Evolutionary conservation across 148 eudicot genomes (phyloP), one percentile per base, ranked within the genome.

Genomic region (Linanthus parryae): DNA sequence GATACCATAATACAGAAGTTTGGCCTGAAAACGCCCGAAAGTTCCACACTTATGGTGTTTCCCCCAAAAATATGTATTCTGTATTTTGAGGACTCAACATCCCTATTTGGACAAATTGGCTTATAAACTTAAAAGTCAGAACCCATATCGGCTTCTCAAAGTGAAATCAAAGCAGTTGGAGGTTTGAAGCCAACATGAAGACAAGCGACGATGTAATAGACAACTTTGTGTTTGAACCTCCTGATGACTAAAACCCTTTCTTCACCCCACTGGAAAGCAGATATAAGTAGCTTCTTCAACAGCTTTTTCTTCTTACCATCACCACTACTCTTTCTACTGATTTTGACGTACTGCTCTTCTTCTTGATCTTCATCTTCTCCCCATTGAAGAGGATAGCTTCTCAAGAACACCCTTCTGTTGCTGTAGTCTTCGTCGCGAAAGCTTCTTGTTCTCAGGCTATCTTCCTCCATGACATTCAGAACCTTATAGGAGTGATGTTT

Each of bases 381-480:
- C 61, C 72, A 63, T 7, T 62, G 58, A 25, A 75, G 76, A 3
- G 80, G 80, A 48, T 75, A 75, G 59, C 80, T 75, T 47, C 73
- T 63, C 41, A 75, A 48, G 61, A 75, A 75, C 30, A 41, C 73
- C 45, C 76, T 66, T 56, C 80, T 62, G 22, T 37, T 71, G 48
- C 49, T 71, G 67, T 71, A 75, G 44, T 71, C 80, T 71, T 67
- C 80, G 17, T 67, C 18, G 3, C 75, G 69, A 35, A 75, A 75
- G 53, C 80, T 75, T 56, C 57, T 67, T 56, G 67, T 21, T 64
- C 63, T 63, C 34, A 40, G 17, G 13, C 43, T 52, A 17, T 48
- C 22, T 55, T 52, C 41, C 37, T 61, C 63, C 54, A 29, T 63
- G 11, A 44, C 11, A n/a, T 52, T 56, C 48, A 11, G 25, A 15